Base-by-base conservation (phyloP, 495 filamentous ascomycete species). In the Cryomyces antarcticus region DNA sequence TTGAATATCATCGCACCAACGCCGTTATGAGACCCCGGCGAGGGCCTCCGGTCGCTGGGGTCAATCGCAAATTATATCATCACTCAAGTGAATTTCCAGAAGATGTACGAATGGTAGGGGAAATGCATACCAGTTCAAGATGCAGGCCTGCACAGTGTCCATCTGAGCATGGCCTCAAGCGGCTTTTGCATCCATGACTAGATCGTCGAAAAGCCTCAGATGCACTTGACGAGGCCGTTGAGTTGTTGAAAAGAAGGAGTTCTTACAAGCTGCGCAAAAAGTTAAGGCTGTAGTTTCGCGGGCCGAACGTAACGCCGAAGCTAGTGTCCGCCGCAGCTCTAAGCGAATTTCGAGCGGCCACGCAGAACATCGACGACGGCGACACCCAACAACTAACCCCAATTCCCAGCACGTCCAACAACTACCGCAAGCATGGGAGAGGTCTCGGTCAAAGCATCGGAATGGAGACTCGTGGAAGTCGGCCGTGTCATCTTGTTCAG, bases 21-120 rank as follows among this genome's bases (percentile, higher is more conserved):
- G 57, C 71, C 77, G 77, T 80, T 78, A 75, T 64, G 72, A 80
- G 66, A 68, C 77, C 70, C 82, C 72, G 82, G 85, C 83, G 76
- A 77, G 80, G 72, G 78, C 62, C 65, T 81, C 84, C 76, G 77
- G 70, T 62, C 60, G 58, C 45, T 63, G 57, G 63, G 64, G 77
- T 93, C 84, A 86, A 85, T 85, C 85, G 85, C 85, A 93, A 93
- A 93, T 93, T 93, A 89, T 81, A 61, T 72, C 84, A 88, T 92
- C 85, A 47, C 12, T 24, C 17, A 24, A 24, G 17, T 24, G 17
- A 1, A 24, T 24, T 24, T 24, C 17, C 17, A 24, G 17, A 24
- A 24, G 17, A 24, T 24, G 17, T 24, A 24, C 17, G 17, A 24
- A 24, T 24, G 17, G 17, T 2, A 24, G 17, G 17, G 17, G 17